Conservation (phyloP, 495 filamentous ascomycete genomes). For the Massariosphaeria phaeospora region DNA sequence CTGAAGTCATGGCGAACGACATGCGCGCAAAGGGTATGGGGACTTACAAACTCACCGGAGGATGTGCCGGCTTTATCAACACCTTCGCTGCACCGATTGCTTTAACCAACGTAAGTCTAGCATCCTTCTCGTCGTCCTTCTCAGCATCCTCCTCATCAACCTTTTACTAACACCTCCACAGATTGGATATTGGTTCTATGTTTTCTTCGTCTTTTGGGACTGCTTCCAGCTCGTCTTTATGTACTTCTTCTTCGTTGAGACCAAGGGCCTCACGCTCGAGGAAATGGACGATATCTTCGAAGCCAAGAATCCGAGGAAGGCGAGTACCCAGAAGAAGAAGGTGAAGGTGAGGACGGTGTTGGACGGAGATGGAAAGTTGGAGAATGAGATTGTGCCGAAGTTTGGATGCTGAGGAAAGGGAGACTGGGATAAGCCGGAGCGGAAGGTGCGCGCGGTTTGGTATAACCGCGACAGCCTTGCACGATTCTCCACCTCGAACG, state of each 20-base stretch:
- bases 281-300: slow-evolving; percentile 29
- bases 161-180: slow-evolving; percentile 5
- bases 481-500: too few species aligned
- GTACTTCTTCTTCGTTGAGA: slow-evolving; percentile 32
- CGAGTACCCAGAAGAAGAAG: slow-evolving; percentile 22
- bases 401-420: too few species aligned
- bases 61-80: slow-evolving; percentile 27
- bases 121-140: background rate
- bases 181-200: slow-evolving; percentile 35
- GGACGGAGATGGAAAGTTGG: slow-evolving; percentile 11
- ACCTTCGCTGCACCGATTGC: slow-evolving; percentile 22
- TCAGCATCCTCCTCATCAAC: background rate
- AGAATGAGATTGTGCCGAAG: slow-evolving; percentile 18
- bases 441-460: too few species aligned
- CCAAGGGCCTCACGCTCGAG: slow-evolving; percentile 27
- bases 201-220: slow-evolving; percentile 35
- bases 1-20: slow-evolving; percentile 27
- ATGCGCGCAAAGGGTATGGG: slow-evolving; percentile 33
- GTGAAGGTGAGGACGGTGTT: slow-evolving; percentile 20
- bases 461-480: too few species aligned
- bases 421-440: too few species aligned
- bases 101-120: slow-evolving; percentile 11
- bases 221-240: slow-evolving; percentile 25
- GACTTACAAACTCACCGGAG: slow-evolving; percentile 25
- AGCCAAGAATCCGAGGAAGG: slow-evolving; percentile 29